Conservation (phyloP, 129 eudicot species). For the Chrysanthemum lavandulifolium region DNA sequence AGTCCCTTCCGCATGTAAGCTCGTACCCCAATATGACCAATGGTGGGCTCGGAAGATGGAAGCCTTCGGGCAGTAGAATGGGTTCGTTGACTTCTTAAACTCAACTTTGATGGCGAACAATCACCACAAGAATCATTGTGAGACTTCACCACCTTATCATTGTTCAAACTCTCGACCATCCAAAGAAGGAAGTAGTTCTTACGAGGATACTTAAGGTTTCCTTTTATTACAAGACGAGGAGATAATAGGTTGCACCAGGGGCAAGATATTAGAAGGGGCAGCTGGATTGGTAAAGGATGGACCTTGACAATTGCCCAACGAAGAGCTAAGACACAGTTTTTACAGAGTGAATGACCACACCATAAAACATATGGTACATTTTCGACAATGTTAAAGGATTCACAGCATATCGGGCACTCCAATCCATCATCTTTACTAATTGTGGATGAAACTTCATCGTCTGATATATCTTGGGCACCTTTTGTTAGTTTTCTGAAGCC, state of each 20-base stretch:
- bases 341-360: constrained; percentile 74
- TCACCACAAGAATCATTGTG: constrained; percentile 30
- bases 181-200: constrained; percentile 69
- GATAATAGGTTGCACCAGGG: constrained; percentile 80
- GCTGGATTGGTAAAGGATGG: constrained; percentile 56
- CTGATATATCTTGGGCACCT: constrained; percentile 43
- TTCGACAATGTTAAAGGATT: constrained; percentile 67
- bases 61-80: constrained; percentile 19
- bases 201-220: constrained; percentile 53
- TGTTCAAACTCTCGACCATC: constrained; percentile 71
- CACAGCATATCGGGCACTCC: constrained; percentile 72
- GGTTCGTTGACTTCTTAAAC: constrained; percentile 16
- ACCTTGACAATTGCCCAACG: constrained; percentile 55
- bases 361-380: constrained; percentile 65
- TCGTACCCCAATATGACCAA: constrained; percentile 29
- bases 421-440: constrained; percentile 56
- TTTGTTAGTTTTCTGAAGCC: constrained; percentile 42
- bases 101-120: constrained; percentile 35
- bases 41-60: constrained; percentile 24
- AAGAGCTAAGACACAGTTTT: constrained; percentile 56
- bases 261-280: constrained; percentile 68
- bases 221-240: constrained; percentile 50
- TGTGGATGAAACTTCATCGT: constrained; percentile 56
- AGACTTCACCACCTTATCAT: constrained; percentile 33
- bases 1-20: constrained; percentile 37